phyloP scores from a whole-genome alignment of 257 asterid genomes.

The Leonotis leonurus region DNA sequence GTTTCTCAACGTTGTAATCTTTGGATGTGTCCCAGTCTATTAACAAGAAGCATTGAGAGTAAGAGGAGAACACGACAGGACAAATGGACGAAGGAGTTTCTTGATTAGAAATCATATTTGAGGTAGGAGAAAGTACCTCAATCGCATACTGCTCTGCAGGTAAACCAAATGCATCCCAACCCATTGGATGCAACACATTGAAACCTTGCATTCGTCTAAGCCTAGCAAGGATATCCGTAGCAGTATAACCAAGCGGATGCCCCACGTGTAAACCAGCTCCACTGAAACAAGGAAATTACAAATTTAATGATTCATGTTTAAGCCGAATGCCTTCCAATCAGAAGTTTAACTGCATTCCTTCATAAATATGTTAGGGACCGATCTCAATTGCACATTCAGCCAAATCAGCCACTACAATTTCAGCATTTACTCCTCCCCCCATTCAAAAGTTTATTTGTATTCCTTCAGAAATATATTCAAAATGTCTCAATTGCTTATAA shows the following conservation, averaged over 20 bases:
- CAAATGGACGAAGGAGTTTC: background rate
- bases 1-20: slow-evolving; percentile 68
- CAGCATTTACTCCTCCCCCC: no score
- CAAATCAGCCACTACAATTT: no score
- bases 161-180: slow-evolving; percentile 99
- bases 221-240: slow-evolving; percentile 95
- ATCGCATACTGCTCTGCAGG: slow-evolving; percentile 99
- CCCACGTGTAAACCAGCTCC: slow-evolving; percentile 99
- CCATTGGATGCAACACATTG: slow-evolving; percentile 98
- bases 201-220: slow-evolving; percentile 92
- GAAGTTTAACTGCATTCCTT: slow-evolving; percentile 1
- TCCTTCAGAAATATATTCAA: no score
- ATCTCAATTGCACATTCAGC: no score
- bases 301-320: slow-evolving; percentile 11
- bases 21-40: slow-evolving; percentile 97
- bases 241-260: slow-evolving; percentile 98
- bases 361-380: background rate
- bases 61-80: background rate
- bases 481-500: no score
- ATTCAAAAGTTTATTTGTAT: no score
- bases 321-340: slow-evolving; percentile 3
- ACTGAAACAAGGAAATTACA: slow-evolving; percentile 42
- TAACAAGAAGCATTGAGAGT: slow-evolving; percentile 17
- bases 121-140: slow-evolving; percentile 39
- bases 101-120: background rate